Conservation (phyloP, 495 filamentous ascomycete genomes). For the Patellaria atrata region DNA sequence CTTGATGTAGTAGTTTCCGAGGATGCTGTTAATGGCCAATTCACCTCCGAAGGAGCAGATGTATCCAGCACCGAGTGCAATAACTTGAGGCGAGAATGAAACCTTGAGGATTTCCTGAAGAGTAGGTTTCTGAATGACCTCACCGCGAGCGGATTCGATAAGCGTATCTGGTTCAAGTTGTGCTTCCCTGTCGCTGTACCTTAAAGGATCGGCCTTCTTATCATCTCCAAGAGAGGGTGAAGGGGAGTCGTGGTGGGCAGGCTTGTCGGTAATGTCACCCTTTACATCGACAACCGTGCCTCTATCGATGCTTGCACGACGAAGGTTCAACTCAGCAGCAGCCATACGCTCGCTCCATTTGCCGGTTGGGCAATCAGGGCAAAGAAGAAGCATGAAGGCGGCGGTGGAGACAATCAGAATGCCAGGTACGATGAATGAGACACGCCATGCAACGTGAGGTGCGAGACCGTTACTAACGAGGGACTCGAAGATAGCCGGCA, state of each 20-base stretch:
- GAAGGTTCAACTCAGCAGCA: slow-evolving; percentile 21
- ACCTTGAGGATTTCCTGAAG: slow-evolving; percentile 19
- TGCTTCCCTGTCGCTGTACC: slow-evolving; percentile 21
- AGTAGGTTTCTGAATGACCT: slow-evolving; percentile 26
- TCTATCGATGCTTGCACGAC: slow-evolving; percentile 17
- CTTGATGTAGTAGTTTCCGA: slow-evolving; percentile 25
- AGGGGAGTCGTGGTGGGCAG: slow-evolving; percentile 4
- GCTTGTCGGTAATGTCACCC: slow-evolving; percentile 16
- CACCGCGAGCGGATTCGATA: slow-evolving; percentile 24
- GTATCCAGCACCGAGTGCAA: slow-evolving; percentile 24
- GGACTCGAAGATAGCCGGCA: slow-evolving; percentile 54
- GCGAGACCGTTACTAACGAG: slow-evolving; percentile 20
- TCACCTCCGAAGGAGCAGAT: slow-evolving; percentile 29
- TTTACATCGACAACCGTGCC: slow-evolving; percentile 21
- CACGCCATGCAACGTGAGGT: slow-evolving; percentile 22
- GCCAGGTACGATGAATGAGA: slow-evolving; percentile 27
- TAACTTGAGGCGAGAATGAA: slow-evolving; percentile 20
- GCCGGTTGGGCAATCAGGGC: slow-evolving; percentile 25
- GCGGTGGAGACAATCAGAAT: slow-evolving; percentile 25
- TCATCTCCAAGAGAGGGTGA: slow-evolving; percentile 15
- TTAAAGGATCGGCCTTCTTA: slow-evolving; percentile 22
- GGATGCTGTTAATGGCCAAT: slow-evolving; percentile 26
- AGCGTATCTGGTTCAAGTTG: slow-evolving; percentile 21
- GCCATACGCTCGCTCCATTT: slow-evolving; percentile 25
- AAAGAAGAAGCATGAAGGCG: slow-evolving; percentile 19